Conservation (phyloP, 2,329 filamentous ascomycete species). For the Pyricularia pennisetigena region DNA sequence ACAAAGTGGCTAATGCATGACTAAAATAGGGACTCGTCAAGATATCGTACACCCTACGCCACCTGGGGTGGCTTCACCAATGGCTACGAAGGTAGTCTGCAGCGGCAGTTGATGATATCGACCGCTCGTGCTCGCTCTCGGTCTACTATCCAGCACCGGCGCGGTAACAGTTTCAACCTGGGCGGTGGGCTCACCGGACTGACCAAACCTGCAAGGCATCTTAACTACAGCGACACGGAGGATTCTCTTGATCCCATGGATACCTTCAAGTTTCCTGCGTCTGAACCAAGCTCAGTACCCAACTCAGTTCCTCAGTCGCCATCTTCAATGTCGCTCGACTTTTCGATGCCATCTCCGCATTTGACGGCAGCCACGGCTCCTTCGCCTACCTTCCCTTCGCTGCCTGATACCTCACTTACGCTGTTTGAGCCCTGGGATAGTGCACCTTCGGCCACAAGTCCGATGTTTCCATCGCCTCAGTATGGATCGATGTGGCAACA, state of each 20-base stretch:
- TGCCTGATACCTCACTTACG: slow-evolving; percentile 12
- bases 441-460: slow-evolving; percentile 1
- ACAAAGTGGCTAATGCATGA: background rate
- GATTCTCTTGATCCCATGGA: slow-evolving; percentile 10
- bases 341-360: slow-evolving; percentile 10
- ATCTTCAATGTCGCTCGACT: slow-evolving; percentile 14
- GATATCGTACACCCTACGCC: slow-evolving; percentile 51
- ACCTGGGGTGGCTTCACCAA: slow-evolving; percentile 49
- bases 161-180: slow-evolving; percentile 12
- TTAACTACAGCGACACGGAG: slow-evolving; percentile 12
- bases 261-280: slow-evolving; percentile 12
- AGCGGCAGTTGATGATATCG: slow-evolving; percentile 16
- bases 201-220: slow-evolving; percentile 13
- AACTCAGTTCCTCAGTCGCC: slow-evolving; percentile 9
- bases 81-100: slow-evolving; percentile 44
- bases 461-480: slow-evolving; percentile 12
- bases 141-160: slow-evolving; percentile 7
- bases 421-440: slow-evolving; percentile 12
- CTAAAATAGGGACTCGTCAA: slow-evolving; percentile 35
- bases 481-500: slow-evolving; percentile 13
- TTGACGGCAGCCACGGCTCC: slow-evolving; percentile 8
- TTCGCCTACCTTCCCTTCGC: slow-evolving; percentile 9
- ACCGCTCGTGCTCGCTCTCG: slow-evolving; percentile 6
- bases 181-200: slow-evolving; percentile 13
- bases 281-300: slow-evolving; percentile 6